These are phyloP conservation scores for Blastomyces gilchristii DNA, from an alignment of 2,329 filamentous ascomycete species.

Conservation along the genomic window DNA sequence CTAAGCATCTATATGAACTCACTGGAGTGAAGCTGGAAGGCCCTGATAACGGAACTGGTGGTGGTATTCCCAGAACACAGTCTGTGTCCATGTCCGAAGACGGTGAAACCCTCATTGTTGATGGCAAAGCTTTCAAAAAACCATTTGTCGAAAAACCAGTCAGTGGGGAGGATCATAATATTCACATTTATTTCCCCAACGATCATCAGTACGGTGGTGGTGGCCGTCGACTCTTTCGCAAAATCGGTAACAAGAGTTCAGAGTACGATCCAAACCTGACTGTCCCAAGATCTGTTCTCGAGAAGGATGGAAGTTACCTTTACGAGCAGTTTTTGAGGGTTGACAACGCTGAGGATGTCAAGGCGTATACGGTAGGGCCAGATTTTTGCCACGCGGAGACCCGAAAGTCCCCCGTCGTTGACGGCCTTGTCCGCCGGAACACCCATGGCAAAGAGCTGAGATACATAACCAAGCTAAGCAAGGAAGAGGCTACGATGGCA, in stretches of 20 bases:
- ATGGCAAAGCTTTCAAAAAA: slow-evolving; percentile 71
- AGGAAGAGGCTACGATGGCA: slow-evolving; percentile 75
- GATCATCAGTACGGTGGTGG: slow-evolving; percentile 65
- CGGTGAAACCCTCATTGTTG: slow-evolving; percentile 76
- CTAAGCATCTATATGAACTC: slow-evolving; percentile 66
- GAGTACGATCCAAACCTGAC: slow-evolving; percentile 74
- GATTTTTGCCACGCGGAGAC: slow-evolving; percentile 95
- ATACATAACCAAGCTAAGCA: slow-evolving; percentile 76
- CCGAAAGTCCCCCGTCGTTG: slow-evolving; percentile 91
- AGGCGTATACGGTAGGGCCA: slow-evolving; percentile 92
- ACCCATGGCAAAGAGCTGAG: slow-evolving; percentile 95
- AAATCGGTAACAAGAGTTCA: slow-evolving; percentile 98
- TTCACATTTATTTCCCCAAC: slow-evolving; percentile 91
- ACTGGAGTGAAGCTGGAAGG: slow-evolving; percentile 68
- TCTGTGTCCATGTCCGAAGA: slow-evolving; percentile 82
- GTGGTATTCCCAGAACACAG: slow-evolving; percentile 46
- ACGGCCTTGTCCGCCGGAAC: slow-evolving; percentile 89
- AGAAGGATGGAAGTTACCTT: slow-evolving; percentile 74
- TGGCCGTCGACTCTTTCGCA: slow-evolving; percentile 83
- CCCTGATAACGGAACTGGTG: slow-evolving; percentile 55
- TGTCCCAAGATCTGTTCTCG: slow-evolving; percentile 69
- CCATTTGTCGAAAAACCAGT: slow-evolving; percentile 97
- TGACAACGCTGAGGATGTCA: slow-evolving; percentile 95
- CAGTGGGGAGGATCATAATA: slow-evolving; percentile 98
- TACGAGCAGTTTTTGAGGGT: slow-evolving; percentile 97